Evolutionary conservation across 352 stramenopile species (phyloP).

Genomic region (Globisporangium splendens): DNA sequence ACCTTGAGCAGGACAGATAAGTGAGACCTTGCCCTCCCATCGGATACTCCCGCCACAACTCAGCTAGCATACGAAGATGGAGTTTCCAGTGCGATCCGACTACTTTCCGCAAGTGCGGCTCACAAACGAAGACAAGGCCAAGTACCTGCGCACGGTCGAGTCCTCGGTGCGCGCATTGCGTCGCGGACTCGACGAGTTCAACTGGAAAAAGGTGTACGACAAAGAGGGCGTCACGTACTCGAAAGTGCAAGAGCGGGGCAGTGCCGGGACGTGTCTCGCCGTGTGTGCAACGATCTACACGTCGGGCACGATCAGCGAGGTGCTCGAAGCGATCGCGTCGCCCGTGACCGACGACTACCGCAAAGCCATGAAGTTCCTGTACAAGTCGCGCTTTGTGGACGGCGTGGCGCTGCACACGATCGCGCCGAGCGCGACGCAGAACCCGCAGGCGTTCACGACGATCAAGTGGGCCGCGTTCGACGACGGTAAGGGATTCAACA

Average conservation of each 20-base stretch:
- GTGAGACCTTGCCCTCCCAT: background rate
- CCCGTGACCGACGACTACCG: slow-evolving; percentile 68
- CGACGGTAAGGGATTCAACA: slow-evolving; percentile 28
- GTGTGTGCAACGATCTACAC: slow-evolving; percentile 57
- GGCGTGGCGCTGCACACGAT: slow-evolving; percentile 57
- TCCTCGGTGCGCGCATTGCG: slow-evolving; percentile 36
- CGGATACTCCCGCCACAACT: too few species aligned
- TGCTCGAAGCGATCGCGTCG: slow-evolving; percentile 59
- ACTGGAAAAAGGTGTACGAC: slow-evolving; percentile 58
- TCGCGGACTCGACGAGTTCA: slow-evolving; percentile 36
- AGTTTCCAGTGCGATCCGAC: slow-evolving; percentile 65
- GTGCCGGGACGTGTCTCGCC: slow-evolving; percentile 37
- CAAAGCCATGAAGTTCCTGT: slow-evolving; percentile 58
- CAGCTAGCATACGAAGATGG: slow-evolving; percentile 35
- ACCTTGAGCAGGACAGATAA: background rate
- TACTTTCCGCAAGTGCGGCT: slow-evolving; percentile 68
- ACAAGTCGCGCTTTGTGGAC: slow-evolving; percentile 57
- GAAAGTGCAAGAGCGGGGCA: slow-evolving; percentile 32
- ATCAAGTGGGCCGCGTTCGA: slow-evolving; percentile 80
- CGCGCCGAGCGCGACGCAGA: slow-evolving; percentile 16
- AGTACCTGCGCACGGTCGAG: slow-evolving; percentile 44
- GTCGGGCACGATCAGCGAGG: slow-evolving; percentile 54
- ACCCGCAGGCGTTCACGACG: slow-evolving; percentile 49
- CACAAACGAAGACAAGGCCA: slow-evolving; percentile 35
- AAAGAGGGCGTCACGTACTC: slow-evolving; percentile 55